Percentiles rank a stretch among this genome's conserved stretches.
Conservation (phyloP, 345 rosid genomes). For the Trapa bicornis region DNA sequence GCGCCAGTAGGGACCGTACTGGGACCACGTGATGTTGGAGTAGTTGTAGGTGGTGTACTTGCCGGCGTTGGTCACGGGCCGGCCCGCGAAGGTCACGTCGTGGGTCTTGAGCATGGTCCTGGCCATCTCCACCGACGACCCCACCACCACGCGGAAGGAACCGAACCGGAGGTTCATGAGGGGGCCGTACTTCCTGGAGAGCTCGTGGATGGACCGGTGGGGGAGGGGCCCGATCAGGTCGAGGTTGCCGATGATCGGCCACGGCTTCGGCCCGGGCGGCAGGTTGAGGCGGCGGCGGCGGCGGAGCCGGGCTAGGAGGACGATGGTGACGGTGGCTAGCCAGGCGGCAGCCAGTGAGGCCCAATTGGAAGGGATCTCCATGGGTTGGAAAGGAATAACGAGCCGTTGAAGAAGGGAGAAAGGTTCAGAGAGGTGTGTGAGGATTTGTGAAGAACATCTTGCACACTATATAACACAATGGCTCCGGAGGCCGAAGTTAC, state of each 20-base stretch:
- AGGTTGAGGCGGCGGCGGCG: constrained; percentile 27
- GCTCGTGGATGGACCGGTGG: constrained; percentile 43
- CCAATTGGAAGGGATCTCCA: constrained; percentile 11
- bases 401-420: no score
- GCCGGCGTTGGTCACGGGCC: constrained; percentile 47
- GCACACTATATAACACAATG: no score
- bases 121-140: constrained; percentile 50
- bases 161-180: constrained; percentile 49
- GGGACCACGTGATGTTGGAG: constrained; percentile 51
- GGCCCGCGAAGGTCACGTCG: constrained; percentile 28
- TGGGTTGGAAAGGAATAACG: not conserved
- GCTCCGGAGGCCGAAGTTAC: no score
- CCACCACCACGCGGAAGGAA: constrained; percentile 36
- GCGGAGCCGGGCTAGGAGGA: constrained; percentile 27
- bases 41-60: constrained; percentile 57
- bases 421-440: no score
- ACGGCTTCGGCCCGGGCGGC: constrained; percentile 52
- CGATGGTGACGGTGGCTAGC: constrained; percentile 24
- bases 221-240: constrained; percentile 53
- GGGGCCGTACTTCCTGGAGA: constrained; percentile 48
- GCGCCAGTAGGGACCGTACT: constrained; percentile 30
- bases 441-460: no score
- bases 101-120: constrained; percentile 36
- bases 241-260: constrained; percentile 66
- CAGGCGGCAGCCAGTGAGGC: constrained; percentile 10